Percentiles rank a stretch among this genome's conserved stretches.
Evolutionary conservation across 495 filamentous ascomycete species (phyloP).

Genomic region (Viridothelium virens): DNA sequence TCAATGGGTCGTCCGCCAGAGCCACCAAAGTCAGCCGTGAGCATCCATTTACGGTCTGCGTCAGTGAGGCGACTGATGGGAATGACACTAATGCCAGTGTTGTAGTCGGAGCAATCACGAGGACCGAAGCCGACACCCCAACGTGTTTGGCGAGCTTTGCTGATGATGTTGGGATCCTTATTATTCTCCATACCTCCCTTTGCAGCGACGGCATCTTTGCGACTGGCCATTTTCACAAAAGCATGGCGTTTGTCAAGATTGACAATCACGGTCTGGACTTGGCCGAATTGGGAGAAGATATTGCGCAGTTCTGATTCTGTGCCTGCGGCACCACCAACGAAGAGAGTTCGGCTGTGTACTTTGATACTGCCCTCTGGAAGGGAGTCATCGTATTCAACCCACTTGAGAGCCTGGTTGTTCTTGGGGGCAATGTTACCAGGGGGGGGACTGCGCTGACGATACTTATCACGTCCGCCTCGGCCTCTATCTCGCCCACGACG

Average conservation of each 20-base stretch:
- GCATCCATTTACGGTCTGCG: constrained; percentile 94
- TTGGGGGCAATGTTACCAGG: constrained; percentile 46
- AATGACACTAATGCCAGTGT: constrained; percentile 84
- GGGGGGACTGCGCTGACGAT: constrained; percentile 78
- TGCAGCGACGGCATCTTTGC: constrained; percentile 72
- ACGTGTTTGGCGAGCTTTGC: constrained; percentile 79
- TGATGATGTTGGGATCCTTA: constrained; percentile 60
- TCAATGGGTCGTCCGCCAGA: constrained; percentile 78
- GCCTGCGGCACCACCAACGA: constrained; percentile 88
- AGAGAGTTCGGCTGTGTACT: constrained; percentile 89
- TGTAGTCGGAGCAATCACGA: constrained; percentile 94
- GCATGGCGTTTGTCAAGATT: constrained; percentile 96
- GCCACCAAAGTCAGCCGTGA: constrained; percentile 87
- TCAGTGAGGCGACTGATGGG: constrained; percentile 88
- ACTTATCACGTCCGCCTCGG: constrained; percentile 43
- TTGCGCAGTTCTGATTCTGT: constrained; percentile 71
- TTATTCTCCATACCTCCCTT: constrained; percentile 86
- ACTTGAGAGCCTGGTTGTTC: constrained; percentile 45
- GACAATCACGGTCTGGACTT: constrained; percentile 94
- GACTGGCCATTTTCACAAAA: constrained; percentile 96
- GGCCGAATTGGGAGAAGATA: constrained; percentile 70
- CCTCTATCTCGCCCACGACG: constrained; percentile 23
- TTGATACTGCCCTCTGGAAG: constrained; percentile 73
- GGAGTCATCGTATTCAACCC: constrained; percentile 68
- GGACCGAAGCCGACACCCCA: constrained; percentile 98